Percentiles rank a stretch among this genome's conserved stretches.
phyloP scores from a whole-genome alignment of 2,329 filamentous ascomycete genomes.

The Neurospora sp. region DNA sequence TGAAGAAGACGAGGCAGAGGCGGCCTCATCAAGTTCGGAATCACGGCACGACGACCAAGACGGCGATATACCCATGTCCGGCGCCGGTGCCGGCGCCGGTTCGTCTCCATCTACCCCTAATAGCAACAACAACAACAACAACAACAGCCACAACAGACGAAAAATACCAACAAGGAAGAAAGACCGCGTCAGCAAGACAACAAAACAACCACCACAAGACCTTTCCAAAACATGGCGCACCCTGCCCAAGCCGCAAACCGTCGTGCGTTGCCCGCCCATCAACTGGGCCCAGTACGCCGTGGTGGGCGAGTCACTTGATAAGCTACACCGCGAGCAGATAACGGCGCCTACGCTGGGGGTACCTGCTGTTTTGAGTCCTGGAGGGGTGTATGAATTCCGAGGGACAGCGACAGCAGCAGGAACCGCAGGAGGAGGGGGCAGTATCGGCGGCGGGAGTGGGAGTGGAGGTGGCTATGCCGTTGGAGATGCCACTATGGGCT shows the following conservation, averaged over 20 bases:
- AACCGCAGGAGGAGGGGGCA: neutral
- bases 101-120: neutral
- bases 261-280: conserved; percentile 78
- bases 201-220: conserved; percentile 7
- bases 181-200: neutral
- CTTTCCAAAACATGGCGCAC: conserved; percentile 38
- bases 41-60: neutral
- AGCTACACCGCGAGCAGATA: conserved; percentile 72
- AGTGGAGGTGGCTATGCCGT: neutral
- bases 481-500: neutral
- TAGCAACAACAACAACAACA: neutral
- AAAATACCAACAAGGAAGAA: neutral
- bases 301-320: conserved; percentile 75
- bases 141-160: neutral
- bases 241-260: conserved; percentile 68
- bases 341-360: conserved; percentile 48
- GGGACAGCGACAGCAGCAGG: conserved; percentile 3
- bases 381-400: conserved; percentile 41
- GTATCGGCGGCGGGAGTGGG: neutral
- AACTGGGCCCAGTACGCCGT: conserved; percentile 94
- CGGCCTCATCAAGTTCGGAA: conserved; percentile 6
- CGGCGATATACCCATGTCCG: conserved; percentile 1
- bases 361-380: conserved; percentile 31
- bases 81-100: neutral
- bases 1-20: conserved; percentile 21